A percentile compares a stretch with the other conserved stretches of the same genome.
These are phyloP conservation scores for Phytophthora citrophthora DNA, from an alignment of 352 stramenopile genomes.

Conservation along the genomic window DNA sequence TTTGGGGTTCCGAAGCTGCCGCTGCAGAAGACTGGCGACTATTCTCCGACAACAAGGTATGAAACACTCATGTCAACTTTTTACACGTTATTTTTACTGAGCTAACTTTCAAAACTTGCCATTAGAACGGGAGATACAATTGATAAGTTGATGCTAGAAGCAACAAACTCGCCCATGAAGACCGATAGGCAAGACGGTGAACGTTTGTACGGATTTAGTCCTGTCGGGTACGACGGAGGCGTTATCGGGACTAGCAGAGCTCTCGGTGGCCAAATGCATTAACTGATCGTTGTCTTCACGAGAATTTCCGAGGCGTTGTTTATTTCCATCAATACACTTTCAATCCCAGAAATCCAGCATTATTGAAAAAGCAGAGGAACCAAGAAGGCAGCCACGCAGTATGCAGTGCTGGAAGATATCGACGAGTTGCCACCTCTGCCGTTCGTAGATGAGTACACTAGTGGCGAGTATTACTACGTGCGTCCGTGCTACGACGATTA, in stretches of 20 bases:
- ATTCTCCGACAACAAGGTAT: constrained; percentile 22
- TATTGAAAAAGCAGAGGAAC: too few relatives aligned
- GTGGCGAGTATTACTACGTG: background rate
- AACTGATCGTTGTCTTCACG: too few relatives aligned
- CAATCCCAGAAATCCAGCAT: too few relatives aligned
- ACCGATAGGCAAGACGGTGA: constrained; percentile 24
- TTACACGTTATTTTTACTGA: background rate
- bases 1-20: constrained; percentile 65
- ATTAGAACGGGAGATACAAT: constrained; percentile 50
- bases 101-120: constrained; percentile 1
- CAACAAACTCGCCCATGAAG: constrained; percentile 24
- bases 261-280: background rate
- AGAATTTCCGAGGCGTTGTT: too few relatives aligned
- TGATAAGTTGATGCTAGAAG: constrained; percentile 46
- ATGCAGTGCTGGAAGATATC: too few relatives aligned
- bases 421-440: background rate
- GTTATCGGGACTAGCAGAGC: constrained; percentile 9
- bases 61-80: background rate
- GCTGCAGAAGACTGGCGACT: constrained; percentile 24
- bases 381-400: too few relatives aligned
- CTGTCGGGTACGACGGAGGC: constrained; percentile 10
- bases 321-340: too few relatives aligned
- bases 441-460: background rate
- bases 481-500: background rate
- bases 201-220: constrained; percentile 1